These are phyloP conservation scores for Lathyrus tuberosus DNA, from an alignment of 306 rosid species.

Conservation along the genomic window DNA sequence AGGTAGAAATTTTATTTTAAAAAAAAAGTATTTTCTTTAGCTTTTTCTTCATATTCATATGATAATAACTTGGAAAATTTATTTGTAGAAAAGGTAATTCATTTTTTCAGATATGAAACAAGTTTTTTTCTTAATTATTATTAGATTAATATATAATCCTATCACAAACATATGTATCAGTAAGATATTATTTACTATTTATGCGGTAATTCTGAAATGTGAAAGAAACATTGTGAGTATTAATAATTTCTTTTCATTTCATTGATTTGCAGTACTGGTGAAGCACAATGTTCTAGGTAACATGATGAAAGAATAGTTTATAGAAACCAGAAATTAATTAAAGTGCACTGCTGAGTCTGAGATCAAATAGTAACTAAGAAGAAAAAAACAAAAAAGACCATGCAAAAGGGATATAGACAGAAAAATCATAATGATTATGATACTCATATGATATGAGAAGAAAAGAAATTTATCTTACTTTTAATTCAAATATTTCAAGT, in stretches of 20 bases:
- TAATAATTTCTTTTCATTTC: slow-evolving; percentile 15
- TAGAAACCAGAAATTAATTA: slow-evolving; percentile 34
- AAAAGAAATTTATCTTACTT: too few relatives aligned
- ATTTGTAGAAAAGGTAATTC: too few relatives aligned
- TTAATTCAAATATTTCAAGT: too few relatives aligned
- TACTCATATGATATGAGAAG: too few relatives aligned
- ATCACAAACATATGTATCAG: background rate
- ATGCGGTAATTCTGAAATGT: background rate
- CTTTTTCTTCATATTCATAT: too few relatives aligned
- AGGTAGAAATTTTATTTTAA: too few relatives aligned
- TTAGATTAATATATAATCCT: background rate
- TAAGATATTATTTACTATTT: background rate
- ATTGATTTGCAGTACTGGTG: slow-evolving; percentile 24
- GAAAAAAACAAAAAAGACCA: slow-evolving; percentile 30
- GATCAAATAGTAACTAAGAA: slow-evolving; percentile 27
- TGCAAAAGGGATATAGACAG: slow-evolving; percentile 35
- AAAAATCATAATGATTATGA: slow-evolving; percentile 13
- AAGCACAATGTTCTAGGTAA: slow-evolving; percentile 46
- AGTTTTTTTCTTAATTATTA: background rate
- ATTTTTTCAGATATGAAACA: too few relatives aligned
- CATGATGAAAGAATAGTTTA: slow-evolving; percentile 32
- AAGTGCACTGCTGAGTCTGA: slow-evolving; percentile 23
- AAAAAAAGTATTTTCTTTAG: too few relatives aligned
- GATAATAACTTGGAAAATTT: too few relatives aligned
- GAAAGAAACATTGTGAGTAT: slow-evolving; percentile 26